A percentile compares a stretch with the other conserved stretches of the same genome.
phyloP scores from a whole-genome alignment of 163 green algal species.

The Chloroidium sp. region DNA sequence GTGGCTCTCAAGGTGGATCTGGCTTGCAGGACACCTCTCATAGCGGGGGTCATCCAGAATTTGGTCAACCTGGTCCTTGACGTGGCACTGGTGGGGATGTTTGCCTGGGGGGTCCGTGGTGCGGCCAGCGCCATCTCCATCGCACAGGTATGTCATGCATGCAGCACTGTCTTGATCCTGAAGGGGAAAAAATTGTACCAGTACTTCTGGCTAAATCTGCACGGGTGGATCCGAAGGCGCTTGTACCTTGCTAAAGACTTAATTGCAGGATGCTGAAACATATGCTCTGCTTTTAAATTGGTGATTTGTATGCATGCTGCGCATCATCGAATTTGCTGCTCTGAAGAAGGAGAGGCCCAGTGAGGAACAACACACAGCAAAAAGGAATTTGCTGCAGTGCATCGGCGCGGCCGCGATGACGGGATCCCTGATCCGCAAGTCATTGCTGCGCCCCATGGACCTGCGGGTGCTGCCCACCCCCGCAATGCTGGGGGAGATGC shows the following conservation, averaged over 20 bases:
- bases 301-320: background rate
- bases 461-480: conserved; percentile 18
- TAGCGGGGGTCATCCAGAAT: conserved; percentile 28
- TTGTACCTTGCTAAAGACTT: too few species aligned
- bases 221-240: too few species aligned
- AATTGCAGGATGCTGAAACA: too few species aligned
- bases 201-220: too few species aligned
- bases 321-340: too few species aligned
- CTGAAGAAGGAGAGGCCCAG: too few species aligned
- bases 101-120: conserved; percentile 31
- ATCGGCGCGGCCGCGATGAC: conserved; percentile 24
- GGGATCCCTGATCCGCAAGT: conserved; percentile 10
- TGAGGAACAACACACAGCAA: background rate
- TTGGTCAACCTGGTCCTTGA: conserved; percentile 34
- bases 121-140: conserved; percentile 29
- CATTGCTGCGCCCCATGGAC: conserved; percentile 14
- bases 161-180: too few species aligned
- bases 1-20: too few species aligned
- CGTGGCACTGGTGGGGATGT: conserved; percentile 25
- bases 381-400: conserved; percentile 13
- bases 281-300: background rate
- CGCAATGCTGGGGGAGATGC: conserved; percentile 1
- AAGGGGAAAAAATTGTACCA: too few species aligned
- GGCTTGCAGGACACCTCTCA: conserved; percentile 28
- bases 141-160: background rate